Conservation (phyloP, 1,284 basidiomycete genomes). For the Heterobasidion parviporum region DNA sequence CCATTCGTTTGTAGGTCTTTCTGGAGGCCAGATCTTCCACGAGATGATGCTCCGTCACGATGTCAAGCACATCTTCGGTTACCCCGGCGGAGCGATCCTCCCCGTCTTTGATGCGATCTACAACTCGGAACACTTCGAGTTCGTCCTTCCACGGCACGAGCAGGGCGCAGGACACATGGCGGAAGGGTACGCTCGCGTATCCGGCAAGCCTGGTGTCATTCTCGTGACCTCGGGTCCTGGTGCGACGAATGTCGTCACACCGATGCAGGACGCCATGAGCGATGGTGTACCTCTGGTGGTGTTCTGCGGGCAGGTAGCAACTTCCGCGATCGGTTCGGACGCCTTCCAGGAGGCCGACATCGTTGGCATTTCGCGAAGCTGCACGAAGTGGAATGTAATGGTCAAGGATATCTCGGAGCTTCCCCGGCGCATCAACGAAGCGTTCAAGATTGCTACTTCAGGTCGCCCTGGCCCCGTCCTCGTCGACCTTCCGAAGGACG, state of each 20-base stretch:
- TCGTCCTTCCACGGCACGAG: conserved; percentile 93
- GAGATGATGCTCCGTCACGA: conserved; percentile 99
- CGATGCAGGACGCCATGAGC: conserved; percentile 95
- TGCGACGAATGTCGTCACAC: conserved; percentile 95
- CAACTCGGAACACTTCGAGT: conserved; percentile 93
- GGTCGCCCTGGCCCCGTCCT: conserved; percentile 96
- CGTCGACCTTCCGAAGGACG: conserved; percentile 96
- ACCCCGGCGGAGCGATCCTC: conserved; percentile 95
- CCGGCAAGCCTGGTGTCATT: conserved; percentile 95
- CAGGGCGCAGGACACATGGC: conserved; percentile 99
- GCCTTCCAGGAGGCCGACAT: conserved; percentile 98
- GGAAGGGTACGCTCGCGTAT: conserved; percentile 96
- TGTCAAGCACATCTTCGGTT: conserved; percentile 97
- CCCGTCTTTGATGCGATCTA: conserved; percentile 99
- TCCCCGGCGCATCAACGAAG: conserved; percentile 95
- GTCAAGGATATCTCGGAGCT: conserved; percentile 96
- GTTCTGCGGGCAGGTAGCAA: conserved; percentile 96
- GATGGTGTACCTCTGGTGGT: conserved; percentile 95
- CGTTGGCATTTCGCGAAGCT: conserved; percentile 91
- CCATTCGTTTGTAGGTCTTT: conserved; percentile 85
- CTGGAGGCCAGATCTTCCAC: conserved; percentile 96
- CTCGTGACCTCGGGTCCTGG: conserved; percentile 98
- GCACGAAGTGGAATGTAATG: conserved; percentile 99
- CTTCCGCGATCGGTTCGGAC: conserved; percentile 95
- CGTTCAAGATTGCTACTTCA: conserved; percentile 97